Conservation (phyloP, 2,329 filamentous ascomycete species). For the Beauveria scarabaeidicola region DNA sequence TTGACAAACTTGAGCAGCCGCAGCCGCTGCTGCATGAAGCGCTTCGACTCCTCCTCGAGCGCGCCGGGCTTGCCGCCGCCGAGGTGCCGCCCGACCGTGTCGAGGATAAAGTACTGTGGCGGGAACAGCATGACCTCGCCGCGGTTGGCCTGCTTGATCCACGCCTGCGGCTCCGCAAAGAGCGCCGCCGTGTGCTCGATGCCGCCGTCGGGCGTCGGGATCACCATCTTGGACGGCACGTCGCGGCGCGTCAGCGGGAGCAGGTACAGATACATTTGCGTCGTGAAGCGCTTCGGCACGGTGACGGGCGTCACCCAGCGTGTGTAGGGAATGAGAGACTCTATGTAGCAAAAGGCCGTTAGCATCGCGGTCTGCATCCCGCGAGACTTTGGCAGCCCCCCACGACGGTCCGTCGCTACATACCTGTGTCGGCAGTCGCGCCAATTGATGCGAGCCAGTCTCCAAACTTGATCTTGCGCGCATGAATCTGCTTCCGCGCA, state of each 20-base stretch:
- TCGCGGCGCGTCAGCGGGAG: slow-evolving; percentile 44
- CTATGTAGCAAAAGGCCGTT: not conserved
- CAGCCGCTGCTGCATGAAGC: slow-evolving; percentile 42
- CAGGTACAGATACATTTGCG: slow-evolving; percentile 95
- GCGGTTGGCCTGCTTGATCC: slow-evolving; percentile 54
- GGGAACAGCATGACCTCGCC: slow-evolving; percentile 79
- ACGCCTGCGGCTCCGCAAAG: slow-evolving; percentile 63
- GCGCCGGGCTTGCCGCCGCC: slow-evolving; percentile 22
- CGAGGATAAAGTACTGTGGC: slow-evolving; percentile 72
- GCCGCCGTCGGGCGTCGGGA: slow-evolving; percentile 65
- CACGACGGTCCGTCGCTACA: slow-evolving; percentile 13
- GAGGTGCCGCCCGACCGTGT: slow-evolving; percentile 48
- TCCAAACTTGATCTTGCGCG: slow-evolving; percentile 53
- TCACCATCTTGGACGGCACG: slow-evolving; percentile 40
- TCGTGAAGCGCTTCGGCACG: slow-evolving; percentile 72
- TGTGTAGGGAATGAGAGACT: slow-evolving; percentile 68
- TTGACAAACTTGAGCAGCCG: slow-evolving; percentile 46
- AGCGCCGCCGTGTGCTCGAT: slow-evolving; percentile 61
- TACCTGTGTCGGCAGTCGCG: slow-evolving; percentile 58
- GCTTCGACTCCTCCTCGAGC: slow-evolving; percentile 18
- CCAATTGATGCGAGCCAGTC: slow-evolving; percentile 54
- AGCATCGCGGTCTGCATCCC: slow-evolving; percentile 19
- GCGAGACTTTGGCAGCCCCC: no score
- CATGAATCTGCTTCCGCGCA: slow-evolving; percentile 62
- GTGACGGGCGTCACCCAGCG: slow-evolving; percentile 80